Conservation (phyloP, 257 asterid genomes). For the Hygrophila difformis region DNA sequence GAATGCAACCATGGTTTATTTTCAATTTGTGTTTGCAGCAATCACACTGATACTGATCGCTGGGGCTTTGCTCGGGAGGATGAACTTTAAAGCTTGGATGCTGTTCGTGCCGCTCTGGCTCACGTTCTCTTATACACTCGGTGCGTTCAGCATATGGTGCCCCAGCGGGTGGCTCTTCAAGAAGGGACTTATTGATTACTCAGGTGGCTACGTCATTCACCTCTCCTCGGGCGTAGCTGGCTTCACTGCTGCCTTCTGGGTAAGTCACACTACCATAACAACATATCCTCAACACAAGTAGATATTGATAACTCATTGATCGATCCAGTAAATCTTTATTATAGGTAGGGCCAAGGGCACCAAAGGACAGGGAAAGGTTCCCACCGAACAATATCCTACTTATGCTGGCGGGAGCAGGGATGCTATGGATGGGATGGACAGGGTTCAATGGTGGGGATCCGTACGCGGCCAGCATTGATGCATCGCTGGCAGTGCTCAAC, state of each 20-base stretch:
- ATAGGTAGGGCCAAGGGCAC: constrained; percentile 69
- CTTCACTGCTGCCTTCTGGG: constrained; percentile 86
- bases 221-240: constrained; percentile 81
- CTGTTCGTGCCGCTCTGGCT: constrained; percentile 72
- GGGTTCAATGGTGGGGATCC: constrained; percentile 90
- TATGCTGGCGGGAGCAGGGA: constrained; percentile 74
- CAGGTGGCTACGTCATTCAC: constrained; percentile 74
- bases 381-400: constrained; percentile 59
- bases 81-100: constrained; percentile 82
- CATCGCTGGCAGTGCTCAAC: constrained; percentile 67
- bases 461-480: constrained; percentile 51
- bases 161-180: constrained; percentile 51
- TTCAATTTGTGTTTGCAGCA: constrained; percentile 83
- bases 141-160: constrained; percentile 68
- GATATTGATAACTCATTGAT: too few relatives aligned
- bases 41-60: constrained; percentile 61
- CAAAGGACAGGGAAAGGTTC: constrained; percentile 51
- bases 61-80: constrained; percentile 73
- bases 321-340: too few relatives aligned
- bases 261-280: constrained; percentile 10
- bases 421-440: constrained; percentile 88
- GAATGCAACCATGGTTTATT: constrained; percentile 58
- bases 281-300: too few relatives aligned
- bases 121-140: constrained; percentile 61
- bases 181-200: constrained; percentile 63